Evolutionary conservation across 2,329 filamentous ascomycete genomes (phyloP), one percentile per base, ranked within the genome.

Genomic region (Colletotrichum cereale): DNA sequence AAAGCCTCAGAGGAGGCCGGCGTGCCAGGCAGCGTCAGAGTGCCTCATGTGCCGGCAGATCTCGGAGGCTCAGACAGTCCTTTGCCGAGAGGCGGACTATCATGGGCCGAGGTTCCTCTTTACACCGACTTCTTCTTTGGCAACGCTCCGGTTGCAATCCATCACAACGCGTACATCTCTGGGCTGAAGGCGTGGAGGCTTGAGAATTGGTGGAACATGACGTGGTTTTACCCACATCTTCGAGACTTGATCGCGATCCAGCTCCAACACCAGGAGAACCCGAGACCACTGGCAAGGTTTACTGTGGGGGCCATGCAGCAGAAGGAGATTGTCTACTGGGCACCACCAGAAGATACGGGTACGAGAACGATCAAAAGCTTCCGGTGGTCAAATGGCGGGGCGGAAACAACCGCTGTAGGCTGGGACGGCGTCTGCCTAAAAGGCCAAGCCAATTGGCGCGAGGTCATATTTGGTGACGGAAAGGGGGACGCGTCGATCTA

Each of bases 121-220:
- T 82, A 81, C 75, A 78, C 80, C 4, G 79, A 82, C 67, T 79
- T 82, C 47, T 80, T 76, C 75, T 80, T 80, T 18, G 80, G 80
- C 53, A 74, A 75, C 21, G 77, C 78, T 0, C 80, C 80, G 44
- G 76, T 81, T 18, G 80, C 77, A 29, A 80, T 82, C 53, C 80
- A 81, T 58, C 80, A 81, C 69, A 79, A 81, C 71, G 79, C 79
- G 18, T 79, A 79, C 74, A 72, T 78, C 44, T 65, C 75, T 11
- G 76, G 76, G 3, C 75, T 78, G 48, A 81, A 81, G 66, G 56
- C 75, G 2, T 76, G 71, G 62, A 76, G 80, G 5, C 60, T 81
- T 5, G 74, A 75, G 63, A 58, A 79, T 42, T 82, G 79, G 79
- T 82, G 80, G 80, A 71, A 73, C 64, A 77, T 73, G 64, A 81